Evolutionary conservation across 345 rosid species (phyloP), one percentile per base, ranked within the genome.

Genomic region (Moringa oleifera): DNA sequence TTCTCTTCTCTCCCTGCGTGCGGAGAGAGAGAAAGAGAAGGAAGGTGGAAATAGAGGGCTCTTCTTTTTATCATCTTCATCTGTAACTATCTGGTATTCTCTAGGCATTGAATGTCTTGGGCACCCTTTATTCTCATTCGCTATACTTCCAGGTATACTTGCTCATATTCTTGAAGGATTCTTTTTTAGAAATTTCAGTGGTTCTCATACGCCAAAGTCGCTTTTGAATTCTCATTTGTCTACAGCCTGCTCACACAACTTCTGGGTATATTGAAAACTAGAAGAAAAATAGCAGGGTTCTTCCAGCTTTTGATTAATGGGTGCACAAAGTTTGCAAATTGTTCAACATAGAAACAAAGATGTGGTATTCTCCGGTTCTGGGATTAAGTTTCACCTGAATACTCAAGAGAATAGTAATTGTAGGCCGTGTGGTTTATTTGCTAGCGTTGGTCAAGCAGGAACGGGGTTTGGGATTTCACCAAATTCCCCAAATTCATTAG

Each of bases 401-500:
- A 53, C n/a, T 8, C 63, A 67, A 33, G 85, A 77, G 51, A 76
- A 68, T n/a, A 19, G 16, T 66, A 71, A n/a, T 64, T 68, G 25
- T 49, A 70, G 54, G 51, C 75, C 75, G 0, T 79, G 81, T 37
- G 89, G 83, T 52, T 77, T 86, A 23, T 86, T 84, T 62, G 89
- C 92, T 0, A 84, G 89, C 62, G 83, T 86, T 25, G 75, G 84
- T 55, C 90, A 79, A 60, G 69, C 79, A 76, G 93, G 93, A 54
- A 79, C 73, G 77, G 83, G 80, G 17, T 73, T 80, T 41, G 81
- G 81, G 25, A 64, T 58, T 21, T 61, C 78, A n/a, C 71, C 74
- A 12, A 68, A 65, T 66, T 31, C 82, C 25, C 71, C 85, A 20
- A 74, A 77, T 72, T n/a, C 86, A 17, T 69, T 69, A 56, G 82